Conservation (phyloP, 306 rosid genomes). For the Dalbergia oliveri region DNA sequence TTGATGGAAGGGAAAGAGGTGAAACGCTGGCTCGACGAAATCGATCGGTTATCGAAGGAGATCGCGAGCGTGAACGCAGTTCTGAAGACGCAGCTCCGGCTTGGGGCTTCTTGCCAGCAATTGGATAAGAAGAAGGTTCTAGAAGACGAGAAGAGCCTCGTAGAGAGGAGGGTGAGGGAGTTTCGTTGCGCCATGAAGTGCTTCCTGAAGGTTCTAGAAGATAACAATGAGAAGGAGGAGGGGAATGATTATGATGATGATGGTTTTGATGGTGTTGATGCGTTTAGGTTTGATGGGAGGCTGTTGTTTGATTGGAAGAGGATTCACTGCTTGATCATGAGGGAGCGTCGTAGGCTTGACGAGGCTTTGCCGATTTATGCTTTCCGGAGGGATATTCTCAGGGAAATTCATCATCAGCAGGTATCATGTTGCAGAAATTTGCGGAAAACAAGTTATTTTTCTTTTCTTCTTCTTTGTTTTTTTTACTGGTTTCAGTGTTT, state of each 20-base stretch:
- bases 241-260: not conserved
- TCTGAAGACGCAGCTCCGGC: not conserved
- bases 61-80: not conserved
- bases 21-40: slow-evolving; percentile 56
- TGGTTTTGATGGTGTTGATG: slow-evolving; percentile 26
- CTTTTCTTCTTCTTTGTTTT: not conserved
- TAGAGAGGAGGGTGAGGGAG: slow-evolving; percentile 65
- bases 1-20: slow-evolving; percentile 70
- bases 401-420: slow-evolving; percentile 69
- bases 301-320: slow-evolving; percentile 55
- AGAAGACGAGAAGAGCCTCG: slow-evolving; percentile 48
- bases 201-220: slow-evolving; percentile 61
- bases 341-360: slow-evolving; percentile 80
- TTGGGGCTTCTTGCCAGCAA: not conserved
- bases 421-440: slow-evolving; percentile 39
- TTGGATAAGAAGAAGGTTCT: slow-evolving; percentile 50
- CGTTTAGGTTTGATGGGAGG: slow-evolving; percentile 55
- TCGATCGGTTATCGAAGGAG: slow-evolving; percentile 48
- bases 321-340: slow-evolving; percentile 58
- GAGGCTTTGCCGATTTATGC: slow-evolving; percentile 92
- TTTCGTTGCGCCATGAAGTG: slow-evolving; percentile 73
- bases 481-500: no score
- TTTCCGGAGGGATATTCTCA: slow-evolving; percentile 72
- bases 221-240: slow-evolving; percentile 24
- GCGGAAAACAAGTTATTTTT: not conserved